These are phyloP conservation scores for Ceriops decandra DNA, from an alignment of 345 rosid genomes.

Conservation along the genomic window DNA sequence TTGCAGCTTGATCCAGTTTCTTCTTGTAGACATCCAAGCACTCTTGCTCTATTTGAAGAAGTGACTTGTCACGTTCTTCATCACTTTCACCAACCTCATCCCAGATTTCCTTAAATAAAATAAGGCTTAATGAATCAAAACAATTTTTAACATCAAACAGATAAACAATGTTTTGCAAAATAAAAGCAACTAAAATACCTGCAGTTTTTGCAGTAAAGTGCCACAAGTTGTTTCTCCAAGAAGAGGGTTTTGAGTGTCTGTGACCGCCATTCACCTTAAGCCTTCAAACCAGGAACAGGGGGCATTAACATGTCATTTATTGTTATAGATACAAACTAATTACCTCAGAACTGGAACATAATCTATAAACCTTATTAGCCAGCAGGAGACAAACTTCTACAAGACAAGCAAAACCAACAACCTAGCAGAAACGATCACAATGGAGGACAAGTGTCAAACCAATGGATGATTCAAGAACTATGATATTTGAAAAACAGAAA, in stretches of 20 bases:
- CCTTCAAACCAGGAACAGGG: conserved; percentile 27
- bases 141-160: conserved; percentile 4
- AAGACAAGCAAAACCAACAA: conserved; percentile 21
- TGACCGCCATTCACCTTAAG: conserved; percentile 52
- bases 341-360: conserved; percentile 5
- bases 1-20: conserved; percentile 84
- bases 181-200: conserved; percentile 41
- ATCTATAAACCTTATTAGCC: conserved; percentile 15
- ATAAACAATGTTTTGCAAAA: neutral
- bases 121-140: conserved; percentile 5
- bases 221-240: conserved; percentile 84
- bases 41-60: conserved; percentile 88
- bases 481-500: neutral
- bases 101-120: conserved; percentile 73
- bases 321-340: neutral
- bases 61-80: conserved; percentile 88
- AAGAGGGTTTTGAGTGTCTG: conserved; percentile 69
- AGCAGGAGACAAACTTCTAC: conserved; percentile 8
- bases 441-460: conserved; percentile 3
- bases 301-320: neutral
- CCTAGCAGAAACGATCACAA: conserved; percentile 8
- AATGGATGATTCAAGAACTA: conserved; percentile 1
- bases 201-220: conserved; percentile 72
- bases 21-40: conserved; percentile 89
- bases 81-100: conserved; percentile 97